Evolutionary conservation across 1,139 yeast species (phyloP).

Genomic region (Pichia terricola): DNA sequence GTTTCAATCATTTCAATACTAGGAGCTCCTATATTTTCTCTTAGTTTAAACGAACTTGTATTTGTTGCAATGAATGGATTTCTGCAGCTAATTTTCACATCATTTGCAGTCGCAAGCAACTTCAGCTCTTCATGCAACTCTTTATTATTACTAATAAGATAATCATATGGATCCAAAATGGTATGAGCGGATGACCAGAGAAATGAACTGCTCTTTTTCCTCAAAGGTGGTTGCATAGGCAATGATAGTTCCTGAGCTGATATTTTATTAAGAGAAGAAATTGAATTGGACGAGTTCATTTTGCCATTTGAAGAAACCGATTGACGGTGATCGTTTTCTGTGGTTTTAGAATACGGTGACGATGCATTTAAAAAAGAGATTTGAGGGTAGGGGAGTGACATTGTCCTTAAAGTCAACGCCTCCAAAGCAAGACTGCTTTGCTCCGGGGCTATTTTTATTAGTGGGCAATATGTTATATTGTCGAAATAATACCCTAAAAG

Average conservation of each 20-base stretch:
- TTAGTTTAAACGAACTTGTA: neutral
- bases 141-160: conserved; percentile 17
- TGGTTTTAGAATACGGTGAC: neutral
- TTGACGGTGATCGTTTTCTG: conserved; percentile 1
- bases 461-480: conserved; percentile 50
- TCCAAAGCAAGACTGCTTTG: conserved; percentile 15
- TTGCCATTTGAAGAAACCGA: neutral
- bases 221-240: conserved; percentile 7
- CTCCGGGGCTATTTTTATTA: conserved; percentile 26
- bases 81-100: conserved; percentile 9
- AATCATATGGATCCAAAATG: conserved; percentile 27
- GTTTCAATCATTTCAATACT: conserved; percentile 12
- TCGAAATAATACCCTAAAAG: conserved; percentile 48
- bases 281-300: neutral
- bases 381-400: conserved; percentile 22
- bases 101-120: conserved; percentile 7
- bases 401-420: conserved; percentile 8
- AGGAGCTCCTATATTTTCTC: conserved; percentile 3
- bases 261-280: conserved; percentile 1
- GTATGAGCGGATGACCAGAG: conserved; percentile 16
- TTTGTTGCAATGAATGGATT: conserved; percentile 21
- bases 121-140: conserved; percentile 18
- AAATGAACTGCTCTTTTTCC: conserved; percentile 22
- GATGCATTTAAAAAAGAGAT: conserved; percentile 12
- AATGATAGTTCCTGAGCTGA: conserved; percentile 2